Percentiles rank a stretch among this genome's conserved stretches.
phyloP scores from a whole-genome alignment of 495 filamentous ascomycete species.

The Xanthoparmelia taractica region DNA sequence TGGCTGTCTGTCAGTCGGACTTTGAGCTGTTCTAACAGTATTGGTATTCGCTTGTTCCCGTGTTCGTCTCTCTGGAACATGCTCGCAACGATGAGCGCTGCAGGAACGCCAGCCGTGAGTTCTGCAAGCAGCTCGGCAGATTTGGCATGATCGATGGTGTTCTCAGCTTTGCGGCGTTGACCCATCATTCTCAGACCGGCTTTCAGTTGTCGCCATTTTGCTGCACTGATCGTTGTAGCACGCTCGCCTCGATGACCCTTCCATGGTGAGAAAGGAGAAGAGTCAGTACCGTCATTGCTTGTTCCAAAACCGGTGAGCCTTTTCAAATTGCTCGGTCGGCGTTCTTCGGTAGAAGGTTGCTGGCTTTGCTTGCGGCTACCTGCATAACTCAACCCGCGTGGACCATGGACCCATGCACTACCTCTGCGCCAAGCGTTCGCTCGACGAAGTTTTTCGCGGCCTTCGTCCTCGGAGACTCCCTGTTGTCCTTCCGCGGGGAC shows the following conservation, averaged over 20 bases:
- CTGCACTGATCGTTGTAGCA: conserved; percentile 68
- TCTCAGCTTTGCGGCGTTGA: conserved; percentile 68
- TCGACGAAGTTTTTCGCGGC: conserved; percentile 60
- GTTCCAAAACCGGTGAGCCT: conserved; percentile 65
- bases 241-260: conserved; percentile 47
- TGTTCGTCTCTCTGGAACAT: conserved; percentile 98
- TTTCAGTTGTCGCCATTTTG: conserved; percentile 83
- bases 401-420: conserved; percentile 41
- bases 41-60: conserved; percentile 86
- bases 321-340: conserved; percentile 63
- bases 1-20: conserved; percentile 72
- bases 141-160: conserved; percentile 82
- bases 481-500: conserved; percentile 55
- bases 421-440: conserved; percentile 50
- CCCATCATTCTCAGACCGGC: conserved; percentile 75
- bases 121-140: conserved; percentile 95
- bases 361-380: conserved; percentile 31
- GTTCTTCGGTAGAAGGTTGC: conserved; percentile 44
- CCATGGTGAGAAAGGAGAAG: conserved; percentile 42
- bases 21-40: conserved; percentile 91
- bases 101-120: conserved; percentile 81
- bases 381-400: conserved; percentile 49
- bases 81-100: conserved; percentile 85
- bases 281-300: conserved; percentile 48
- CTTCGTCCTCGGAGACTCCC: conserved; percentile 83